These are phyloP conservation scores for Decorospora gaudefroyi DNA, from an alignment of 2,329 filamentous ascomycete species.

Conservation along the genomic window DNA sequence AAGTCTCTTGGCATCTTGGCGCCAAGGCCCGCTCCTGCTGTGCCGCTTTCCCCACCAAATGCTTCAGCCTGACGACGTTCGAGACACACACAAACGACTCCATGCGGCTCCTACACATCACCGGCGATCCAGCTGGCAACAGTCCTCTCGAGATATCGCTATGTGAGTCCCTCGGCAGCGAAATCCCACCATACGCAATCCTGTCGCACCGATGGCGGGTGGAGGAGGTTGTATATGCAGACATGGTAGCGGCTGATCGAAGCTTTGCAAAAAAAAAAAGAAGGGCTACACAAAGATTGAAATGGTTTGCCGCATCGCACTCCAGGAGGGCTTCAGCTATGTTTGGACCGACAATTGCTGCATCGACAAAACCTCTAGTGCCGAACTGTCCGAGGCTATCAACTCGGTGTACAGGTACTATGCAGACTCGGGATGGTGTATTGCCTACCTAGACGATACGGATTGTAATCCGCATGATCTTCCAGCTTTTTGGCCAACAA, in stretches of 20 bases:
- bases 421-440: background rate
- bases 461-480: no score
- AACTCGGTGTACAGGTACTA: constrained; percentile 6
- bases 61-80: no score
- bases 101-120: background rate
- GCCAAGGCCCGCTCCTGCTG: no score
- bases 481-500: no score
- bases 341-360: constrained; percentile 2
- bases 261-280: background rate
- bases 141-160: background rate
- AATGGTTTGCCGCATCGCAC: background rate
- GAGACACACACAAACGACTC: background rate
- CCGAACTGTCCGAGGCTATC: constrained; percentile 2
- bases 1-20: no score
- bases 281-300: background rate
- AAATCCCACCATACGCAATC: constrained; percentile 12
- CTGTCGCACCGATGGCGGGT: constrained; percentile 16
- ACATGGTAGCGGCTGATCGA: background rate
- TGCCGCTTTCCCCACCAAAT: no score
- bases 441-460: no score
- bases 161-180: background rate
- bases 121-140: background rate
- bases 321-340: background rate
- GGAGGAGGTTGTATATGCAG: constrained; percentile 11
- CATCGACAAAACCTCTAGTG: constrained; percentile 2